phyloP scores from a whole-genome alignment of 495 filamentous ascomycete species.

The Bombardia bombarda region DNA sequence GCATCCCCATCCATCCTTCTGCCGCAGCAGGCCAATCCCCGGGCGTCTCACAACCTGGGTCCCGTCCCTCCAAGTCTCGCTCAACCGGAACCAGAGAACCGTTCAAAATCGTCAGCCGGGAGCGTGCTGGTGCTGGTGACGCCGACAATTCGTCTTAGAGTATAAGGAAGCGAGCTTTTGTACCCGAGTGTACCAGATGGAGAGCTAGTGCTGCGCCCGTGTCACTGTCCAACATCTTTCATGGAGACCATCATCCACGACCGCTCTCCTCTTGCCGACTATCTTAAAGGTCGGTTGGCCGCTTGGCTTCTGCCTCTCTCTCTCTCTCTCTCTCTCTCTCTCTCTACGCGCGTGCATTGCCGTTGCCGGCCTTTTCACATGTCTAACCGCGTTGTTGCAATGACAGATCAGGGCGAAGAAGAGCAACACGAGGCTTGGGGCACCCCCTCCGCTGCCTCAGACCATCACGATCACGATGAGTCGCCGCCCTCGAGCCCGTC shows the following conservation, averaged over 20 bases:
- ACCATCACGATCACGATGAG: constrained; percentile 37
- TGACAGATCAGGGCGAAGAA: constrained; percentile 33
- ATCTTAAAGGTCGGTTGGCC: constrained; percentile 70
- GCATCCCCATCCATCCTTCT: background rate
- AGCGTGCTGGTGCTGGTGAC: background rate
- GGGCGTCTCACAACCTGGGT: background rate
- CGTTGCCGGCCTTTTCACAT: background rate
- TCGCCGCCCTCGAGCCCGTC: constrained; percentile 44
- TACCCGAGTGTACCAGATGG: constrained; percentile 17
- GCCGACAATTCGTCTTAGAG: too few relatives aligned
- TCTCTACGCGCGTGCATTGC: too few relatives aligned
- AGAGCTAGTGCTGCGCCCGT: constrained; percentile 19
- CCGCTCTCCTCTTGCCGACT: constrained; percentile 84
- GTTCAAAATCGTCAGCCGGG: too few relatives aligned
- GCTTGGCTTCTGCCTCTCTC: background rate
- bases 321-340: background rate
- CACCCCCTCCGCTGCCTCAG: constrained; percentile 23
- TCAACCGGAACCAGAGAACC: too few relatives aligned
- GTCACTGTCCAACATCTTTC: constrained; percentile 27
- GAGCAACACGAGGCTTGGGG: constrained; percentile 31
- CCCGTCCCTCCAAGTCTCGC: too few relatives aligned
- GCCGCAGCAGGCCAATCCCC: background rate
- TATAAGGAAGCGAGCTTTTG: background rate
- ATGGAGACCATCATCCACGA: constrained; percentile 94
- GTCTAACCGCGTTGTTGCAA: constrained; percentile 3